These are phyloP conservation scores for Jackrogersella multiformis DNA, from an alignment of 495 filamentous ascomycete species.

Conservation along the genomic window DNA sequence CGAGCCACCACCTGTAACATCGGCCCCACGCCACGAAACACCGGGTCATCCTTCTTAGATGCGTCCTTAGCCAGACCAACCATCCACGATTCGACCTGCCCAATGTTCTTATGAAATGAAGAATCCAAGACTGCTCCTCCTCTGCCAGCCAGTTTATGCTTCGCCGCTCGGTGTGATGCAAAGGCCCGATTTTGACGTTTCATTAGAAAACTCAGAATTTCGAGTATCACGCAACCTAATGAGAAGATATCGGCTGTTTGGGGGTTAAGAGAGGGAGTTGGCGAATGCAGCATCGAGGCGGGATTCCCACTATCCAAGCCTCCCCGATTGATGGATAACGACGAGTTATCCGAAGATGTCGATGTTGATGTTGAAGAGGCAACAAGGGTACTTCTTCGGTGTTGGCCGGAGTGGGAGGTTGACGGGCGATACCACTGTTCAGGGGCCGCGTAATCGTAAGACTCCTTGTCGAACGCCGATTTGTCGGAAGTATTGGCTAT, in stretches of 20 bases:
- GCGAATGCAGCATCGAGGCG: conserved; percentile 45
- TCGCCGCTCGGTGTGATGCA: conserved; percentile 72
- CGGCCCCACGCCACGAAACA: conserved; percentile 58
- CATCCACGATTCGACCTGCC: conserved; percentile 83
- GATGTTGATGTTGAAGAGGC: conserved; percentile 41
- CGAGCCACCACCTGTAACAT: conserved; percentile 56
- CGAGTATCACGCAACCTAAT: conserved; percentile 73
- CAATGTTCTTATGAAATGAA: conserved; percentile 84
- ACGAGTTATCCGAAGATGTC: conserved; percentile 47
- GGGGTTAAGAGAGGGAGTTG: conserved; percentile 53
- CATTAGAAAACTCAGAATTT: conserved; percentile 74
- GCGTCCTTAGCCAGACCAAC: conserved; percentile 71
- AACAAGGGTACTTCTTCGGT: conserved; percentile 47
- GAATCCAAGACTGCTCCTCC: conserved; percentile 76
- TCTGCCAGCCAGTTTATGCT: conserved; percentile 70
- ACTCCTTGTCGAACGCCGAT: conserved; percentile 72
- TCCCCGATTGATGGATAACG: conserved; percentile 51
- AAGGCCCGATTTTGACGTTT: conserved; percentile 78
- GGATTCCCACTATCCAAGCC: conserved; percentile 39
- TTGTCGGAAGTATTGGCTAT: conserved; percentile 52
- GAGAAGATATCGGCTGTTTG: conserved; percentile 79
- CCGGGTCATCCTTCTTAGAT: conserved; percentile 67
- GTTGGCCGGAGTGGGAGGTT: conserved; percentile 33
- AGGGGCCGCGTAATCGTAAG: conserved; percentile 87
- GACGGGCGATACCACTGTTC: conserved; percentile 73